Percentiles rank a stretch among this genome's conserved stretches.
Evolutionary conservation across 805 yeast genomes (phyloP).

Genomic region (Phaffomyces opuntiae): DNA sequence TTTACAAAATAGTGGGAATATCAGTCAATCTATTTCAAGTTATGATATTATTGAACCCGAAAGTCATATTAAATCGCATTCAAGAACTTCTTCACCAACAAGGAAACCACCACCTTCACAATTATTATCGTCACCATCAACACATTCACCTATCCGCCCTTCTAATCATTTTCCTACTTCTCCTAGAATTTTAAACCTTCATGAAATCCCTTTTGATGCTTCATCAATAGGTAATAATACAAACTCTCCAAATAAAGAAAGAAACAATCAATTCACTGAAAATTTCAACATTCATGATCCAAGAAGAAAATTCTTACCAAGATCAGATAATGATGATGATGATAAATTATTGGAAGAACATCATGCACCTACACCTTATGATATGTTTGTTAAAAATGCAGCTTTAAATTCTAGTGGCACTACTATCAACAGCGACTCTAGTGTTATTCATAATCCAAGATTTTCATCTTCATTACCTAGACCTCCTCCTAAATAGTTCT

Average conservation of each 20-base stretch:
- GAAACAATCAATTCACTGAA: neutral
- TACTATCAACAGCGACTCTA: neutral
- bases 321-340: conserved; percentile 15
- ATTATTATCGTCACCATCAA: neutral
- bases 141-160: neutral
- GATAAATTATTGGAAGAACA: conserved; percentile 29
- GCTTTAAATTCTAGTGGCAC: neutral
- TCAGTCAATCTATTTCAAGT: conserved; percentile 2
- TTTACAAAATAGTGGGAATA: conserved; percentile 8
- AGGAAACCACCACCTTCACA: conserved; percentile 20
- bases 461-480: conserved; percentile 19
- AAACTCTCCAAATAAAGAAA: neutral
- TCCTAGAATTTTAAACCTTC: conserved; percentile 2
- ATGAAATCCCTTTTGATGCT: conserved; percentile 20
- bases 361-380: conserved; percentile 44
- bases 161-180: conserved; percentile 8
- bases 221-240: conserved; percentile 5
- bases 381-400: conserved; percentile 16
- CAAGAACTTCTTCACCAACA: conserved; percentile 9
- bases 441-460: conserved; percentile 1
- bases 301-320: neutral
- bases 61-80: too few species aligned
- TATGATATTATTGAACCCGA: conserved; percentile 19
- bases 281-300: conserved; percentile 7
- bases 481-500: conserved; percentile 8